Conservation (phyloP, 73 alveolate species). For the Blepharisma japonicum region DNA sequence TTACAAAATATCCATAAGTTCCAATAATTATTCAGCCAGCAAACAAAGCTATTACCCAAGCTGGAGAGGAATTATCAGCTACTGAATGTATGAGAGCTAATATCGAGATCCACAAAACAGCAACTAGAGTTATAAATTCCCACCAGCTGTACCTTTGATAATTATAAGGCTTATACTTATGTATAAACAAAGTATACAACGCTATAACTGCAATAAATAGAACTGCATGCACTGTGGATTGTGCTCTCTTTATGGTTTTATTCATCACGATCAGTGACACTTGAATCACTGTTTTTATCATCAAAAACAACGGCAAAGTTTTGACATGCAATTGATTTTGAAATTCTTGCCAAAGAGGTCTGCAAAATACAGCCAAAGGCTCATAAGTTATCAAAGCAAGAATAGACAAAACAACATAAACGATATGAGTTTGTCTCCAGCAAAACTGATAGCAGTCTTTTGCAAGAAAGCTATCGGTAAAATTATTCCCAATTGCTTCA, state of each 20-base stretch:
- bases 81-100: too few species aligned
- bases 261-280: background rate
- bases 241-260: background rate
- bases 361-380: slow-evolving; percentile 28
- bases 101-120: background rate
- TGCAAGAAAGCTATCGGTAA: background rate
- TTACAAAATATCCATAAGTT: too few species aligned
- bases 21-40: too few species aligned
- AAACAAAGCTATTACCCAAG: too few species aligned
- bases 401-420: slow-evolving; percentile 18
- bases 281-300: slow-evolving; percentile 16
- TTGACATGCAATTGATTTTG: background rate
- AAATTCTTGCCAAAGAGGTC: slow-evolving; percentile 31
- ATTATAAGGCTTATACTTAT: slow-evolving; percentile 15
- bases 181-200: background rate
- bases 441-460: slow-evolving; percentile 24
- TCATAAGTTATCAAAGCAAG: slow-evolving; percentile 22
- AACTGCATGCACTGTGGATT: slow-evolving; percentile 11
- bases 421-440: slow-evolving; percentile 18
- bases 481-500: slow-evolving; percentile 10
- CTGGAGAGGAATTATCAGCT: too few species aligned
- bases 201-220: background rate
- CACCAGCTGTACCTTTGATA: slow-evolving; percentile 4
- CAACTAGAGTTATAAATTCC: slow-evolving; percentile 16
- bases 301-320: background rate